Conservation (phyloP, 352 stramenopile genomes). For the Phytophthora citrophthora region DNA sequence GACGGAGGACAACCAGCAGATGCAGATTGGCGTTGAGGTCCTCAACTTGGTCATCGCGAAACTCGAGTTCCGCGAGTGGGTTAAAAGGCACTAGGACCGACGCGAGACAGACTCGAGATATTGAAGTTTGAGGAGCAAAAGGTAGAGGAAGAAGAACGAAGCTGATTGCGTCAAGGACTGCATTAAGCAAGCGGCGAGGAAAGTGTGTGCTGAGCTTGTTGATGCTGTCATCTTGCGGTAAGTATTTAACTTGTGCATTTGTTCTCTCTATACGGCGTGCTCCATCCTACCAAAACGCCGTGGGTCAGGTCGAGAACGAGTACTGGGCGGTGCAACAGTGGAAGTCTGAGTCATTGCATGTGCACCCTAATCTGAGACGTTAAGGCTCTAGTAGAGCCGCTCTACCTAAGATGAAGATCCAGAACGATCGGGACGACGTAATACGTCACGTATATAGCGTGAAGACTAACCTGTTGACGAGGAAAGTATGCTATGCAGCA, state of each 20-base stretch:
- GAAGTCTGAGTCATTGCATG: conserved; percentile 5
- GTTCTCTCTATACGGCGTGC: conserved; percentile 43
- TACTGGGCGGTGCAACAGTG: conserved; percentile 31
- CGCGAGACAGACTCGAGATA: conserved; percentile 10
- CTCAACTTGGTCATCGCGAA: conserved; percentile 44
- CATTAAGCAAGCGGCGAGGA: conserved; percentile 52
- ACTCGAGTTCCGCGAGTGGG: conserved; percentile 41
- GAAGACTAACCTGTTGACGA: no score
- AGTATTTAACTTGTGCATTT: conserved; percentile 7
- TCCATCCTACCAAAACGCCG: conserved; percentile 48
- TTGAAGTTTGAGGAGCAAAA: conserved; percentile 26
- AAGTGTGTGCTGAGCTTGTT: conserved; percentile 29
- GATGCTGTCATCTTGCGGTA: not conserved
- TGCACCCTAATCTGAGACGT: conserved; percentile 16
- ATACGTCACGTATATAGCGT: no score
- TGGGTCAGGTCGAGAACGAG: conserved; percentile 51
- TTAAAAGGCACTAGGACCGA: conserved; percentile 31
- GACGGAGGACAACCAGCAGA: not conserved
- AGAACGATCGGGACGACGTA: no score
- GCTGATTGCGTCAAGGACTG: conserved; percentile 43
- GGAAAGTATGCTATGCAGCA: no score
- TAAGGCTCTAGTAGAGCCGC: not conserved
- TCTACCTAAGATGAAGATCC: not conserved
- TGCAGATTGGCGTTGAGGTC: not conserved
- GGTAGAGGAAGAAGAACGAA: conserved; percentile 28